Percentiles rank a stretch among this genome's conserved stretches.
These are phyloP conservation scores for Colletotrichum sp. DNA, from an alignment of 2,329 filamentous ascomycete genomes.

Conservation along the genomic window DNA sequence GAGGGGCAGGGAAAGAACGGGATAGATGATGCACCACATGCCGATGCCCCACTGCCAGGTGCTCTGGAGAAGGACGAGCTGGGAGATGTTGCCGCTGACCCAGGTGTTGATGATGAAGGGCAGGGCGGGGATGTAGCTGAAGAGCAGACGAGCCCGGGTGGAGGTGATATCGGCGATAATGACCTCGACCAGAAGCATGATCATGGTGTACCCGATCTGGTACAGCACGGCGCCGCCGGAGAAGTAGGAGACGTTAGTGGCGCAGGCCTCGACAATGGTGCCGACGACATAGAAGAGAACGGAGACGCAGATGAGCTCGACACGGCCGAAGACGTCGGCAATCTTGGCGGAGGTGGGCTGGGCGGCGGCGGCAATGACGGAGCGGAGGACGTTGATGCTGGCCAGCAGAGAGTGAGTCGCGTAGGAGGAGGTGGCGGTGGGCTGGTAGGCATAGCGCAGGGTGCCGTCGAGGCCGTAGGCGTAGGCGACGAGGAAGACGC, in stretches of 20 bases:
- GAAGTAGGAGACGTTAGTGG: constrained; percentile 55
- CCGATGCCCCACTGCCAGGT: constrained; percentile 69
- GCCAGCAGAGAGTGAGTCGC: constrained; percentile 58
- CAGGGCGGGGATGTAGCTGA: constrained; percentile 65
- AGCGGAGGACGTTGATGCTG: constrained; percentile 61
- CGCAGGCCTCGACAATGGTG: constrained; percentile 61
- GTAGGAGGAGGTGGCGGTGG: constrained; percentile 57
- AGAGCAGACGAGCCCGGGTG: constrained; percentile 65
- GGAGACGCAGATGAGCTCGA: constrained; percentile 62
- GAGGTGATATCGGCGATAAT: constrained; percentile 70
- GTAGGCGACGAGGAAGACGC: constrained; percentile 68
- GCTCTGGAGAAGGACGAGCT: constrained; percentile 50
- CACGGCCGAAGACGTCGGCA: constrained; percentile 67
- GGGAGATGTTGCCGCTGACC: constrained; percentile 63
- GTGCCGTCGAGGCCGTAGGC: constrained; percentile 66
- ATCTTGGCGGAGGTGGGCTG: constrained; percentile 64
- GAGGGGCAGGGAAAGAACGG: constrained; percentile 57
- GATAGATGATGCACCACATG: constrained; percentile 70
- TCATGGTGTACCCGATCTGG: constrained; percentile 67
- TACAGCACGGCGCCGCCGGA: constrained; percentile 64
- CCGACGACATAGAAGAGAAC: constrained; percentile 66
- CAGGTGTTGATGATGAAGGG: constrained; percentile 71
- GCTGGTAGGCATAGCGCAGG: constrained; percentile 61
- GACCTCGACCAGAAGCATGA: constrained; percentile 67
- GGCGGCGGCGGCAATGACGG: constrained; percentile 64